Base-by-base conservation (phyloP, 768 basidiomycete species). In the Chiua virens region DNA sequence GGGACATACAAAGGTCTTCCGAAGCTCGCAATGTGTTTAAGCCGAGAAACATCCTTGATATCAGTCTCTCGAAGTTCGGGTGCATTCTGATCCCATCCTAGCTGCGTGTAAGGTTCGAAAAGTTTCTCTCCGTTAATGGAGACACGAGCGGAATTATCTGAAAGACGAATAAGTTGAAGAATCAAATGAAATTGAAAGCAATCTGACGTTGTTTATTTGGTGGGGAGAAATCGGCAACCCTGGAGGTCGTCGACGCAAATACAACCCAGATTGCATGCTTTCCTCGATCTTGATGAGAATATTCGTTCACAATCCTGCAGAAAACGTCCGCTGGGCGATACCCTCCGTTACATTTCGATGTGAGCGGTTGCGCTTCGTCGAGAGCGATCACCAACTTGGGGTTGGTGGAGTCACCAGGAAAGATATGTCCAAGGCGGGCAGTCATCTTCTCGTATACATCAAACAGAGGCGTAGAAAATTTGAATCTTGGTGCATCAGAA, bases 1-100 rank as follows among this genome's bases (percentile, higher is more conserved):
- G 25, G n/a, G n/a, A n/a, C 13, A 18, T 45, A 56, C 54, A 51
- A 18, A 7, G 49, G 49, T 23, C 39, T 8, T 27, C 50, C 49
- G 9, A 35, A 55, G 9, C 40, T 22, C 32, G 14, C 14, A 23
- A 55, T 44, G 45, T 43, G 39, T 8, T 22, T 7, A 28, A 36
- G 20, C 18, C 38, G 32, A 7, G 50, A 38, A 17, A 51, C 39
- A n/a, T 42, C 41, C 3, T 54, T 39, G 3, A 36, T 20, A 8
- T 15, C 6, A 4, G 35, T 20, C 2, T 20, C 8, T 4, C 21
- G 17, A 2, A 39, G 18, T 50, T 44, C 53, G 38, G 14, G 14
- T 32, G 32, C 32, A 15, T 7, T 32, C 32, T 32, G 32, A 7
- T 32, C 32, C 32, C 32, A 48, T 21, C 47, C 46, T 8, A 53